These are phyloP conservation scores for Scedosporium minutisporum DNA, from an alignment of 2,329 filamentous ascomycete genomes.

Conservation along the genomic window DNA sequence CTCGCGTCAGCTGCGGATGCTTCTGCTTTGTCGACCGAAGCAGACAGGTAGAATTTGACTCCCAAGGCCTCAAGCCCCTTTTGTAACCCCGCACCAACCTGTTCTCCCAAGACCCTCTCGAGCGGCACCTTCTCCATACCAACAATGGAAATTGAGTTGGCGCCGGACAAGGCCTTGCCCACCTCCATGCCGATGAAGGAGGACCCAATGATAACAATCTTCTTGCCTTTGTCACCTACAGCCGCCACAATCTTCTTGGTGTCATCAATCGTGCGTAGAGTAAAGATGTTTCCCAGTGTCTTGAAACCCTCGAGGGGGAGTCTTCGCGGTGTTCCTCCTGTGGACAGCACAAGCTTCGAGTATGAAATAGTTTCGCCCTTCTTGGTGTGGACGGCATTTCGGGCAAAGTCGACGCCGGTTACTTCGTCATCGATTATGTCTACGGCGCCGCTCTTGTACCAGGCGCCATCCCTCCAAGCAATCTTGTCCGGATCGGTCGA, in stretches of 20 bases:
- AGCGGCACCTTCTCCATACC: conserved; percentile 83
- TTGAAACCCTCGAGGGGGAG: conserved; percentile 81
- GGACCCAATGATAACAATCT: conserved; percentile 82
- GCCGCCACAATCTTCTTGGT: conserved; percentile 67
- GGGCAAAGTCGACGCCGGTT: conserved; percentile 63
- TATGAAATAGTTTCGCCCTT: conserved; percentile 64
- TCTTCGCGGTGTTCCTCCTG: conserved; percentile 66
- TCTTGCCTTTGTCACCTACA: conserved; percentile 77
- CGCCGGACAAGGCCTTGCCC: conserved; percentile 70
- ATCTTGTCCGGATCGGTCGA: conserved; percentile 73
- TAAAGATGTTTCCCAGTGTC: conserved; percentile 77
- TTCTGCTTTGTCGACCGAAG: conserved; percentile 73
- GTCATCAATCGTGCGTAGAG: conserved; percentile 68
- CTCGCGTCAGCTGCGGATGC: conserved; percentile 57
- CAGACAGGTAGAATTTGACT: conserved; percentile 77
- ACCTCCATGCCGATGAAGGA: conserved; percentile 98
- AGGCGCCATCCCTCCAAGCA: conserved; percentile 64
- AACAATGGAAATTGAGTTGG: conserved; percentile 76
- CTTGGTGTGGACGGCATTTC: conserved; percentile 65
- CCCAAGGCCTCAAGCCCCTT: conserved; percentile 73
- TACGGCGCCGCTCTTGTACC: conserved; percentile 57
- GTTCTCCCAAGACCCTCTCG: conserved; percentile 72
- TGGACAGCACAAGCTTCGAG: conserved; percentile 82
- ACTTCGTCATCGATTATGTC: conserved; percentile 56
- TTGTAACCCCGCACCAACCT: conserved; percentile 75